Base-by-base conservation (phyloP, 2,329 filamentous ascomycete species). In the Scolecobasidium constrictum region DNA sequence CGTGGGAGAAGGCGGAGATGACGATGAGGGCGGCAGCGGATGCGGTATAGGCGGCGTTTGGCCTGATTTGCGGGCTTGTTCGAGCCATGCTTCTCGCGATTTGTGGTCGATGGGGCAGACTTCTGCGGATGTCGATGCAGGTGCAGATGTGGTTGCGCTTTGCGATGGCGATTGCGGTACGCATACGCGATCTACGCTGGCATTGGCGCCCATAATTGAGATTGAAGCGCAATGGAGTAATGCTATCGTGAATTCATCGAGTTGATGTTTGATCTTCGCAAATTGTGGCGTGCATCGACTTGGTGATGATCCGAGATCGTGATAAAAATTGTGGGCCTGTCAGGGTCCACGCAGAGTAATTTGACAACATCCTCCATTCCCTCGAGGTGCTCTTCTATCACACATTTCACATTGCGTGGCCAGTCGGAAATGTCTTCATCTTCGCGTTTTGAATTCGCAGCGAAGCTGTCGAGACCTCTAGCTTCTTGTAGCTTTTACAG, bases 91-190 rank as follows among this genome's bases (percentile, higher is more conserved):
- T 54, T 87, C 83, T 54, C 92, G 82, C 41, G 86, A 83, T 55
- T 86, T 84, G 65, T 88, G 83, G 65, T 96, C 88, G 55, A 96
- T 86, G 4, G 92, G 92, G 56, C 92, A 96, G 45, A 70, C 71
- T 33, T 62, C 62, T 35, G 59, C 55, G 49, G 66, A 61, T 42
- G 61, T n/a, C n/a, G 53, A 40, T 28, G 15, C 39, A 35, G 11
- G 3, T 20, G 21, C n/a, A 22, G 38, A 17, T 40, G 15, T n/a
- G n/a, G n/a, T n/a, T n/a, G n/a, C n/a, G 22, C 20, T 45, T 22
- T 20, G 12, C 21, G 26, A 26, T 34, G 23, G 22, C 22, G 23
- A 19, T 41, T 12, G 5, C n/a, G 12, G 16, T 17, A 31, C 26
- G 26, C 26, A 7, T 31, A 9, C 26, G n/a, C 26, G 26, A n/a